phyloP scores from a whole-genome alignment of 2,329 filamentous ascomycete species.

The Fusarium secorum region DNA sequence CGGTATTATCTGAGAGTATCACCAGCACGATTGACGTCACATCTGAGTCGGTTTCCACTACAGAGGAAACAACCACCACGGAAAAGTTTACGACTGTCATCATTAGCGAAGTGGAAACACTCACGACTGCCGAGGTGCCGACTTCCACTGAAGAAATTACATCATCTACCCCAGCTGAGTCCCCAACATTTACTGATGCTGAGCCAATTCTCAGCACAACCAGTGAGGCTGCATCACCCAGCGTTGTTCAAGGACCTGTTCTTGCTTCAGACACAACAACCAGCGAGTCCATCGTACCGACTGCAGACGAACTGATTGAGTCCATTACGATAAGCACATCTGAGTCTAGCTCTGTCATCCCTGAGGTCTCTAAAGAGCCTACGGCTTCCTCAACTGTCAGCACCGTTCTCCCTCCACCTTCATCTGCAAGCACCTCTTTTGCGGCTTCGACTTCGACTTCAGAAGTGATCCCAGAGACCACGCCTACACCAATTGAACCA shows the following conservation, averaged over 20 bases:
- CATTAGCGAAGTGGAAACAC: not conserved
- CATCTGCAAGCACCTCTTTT: not conserved
- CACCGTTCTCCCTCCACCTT: fast-evolving
- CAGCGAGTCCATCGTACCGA: fast-evolving
- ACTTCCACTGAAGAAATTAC: not conserved
- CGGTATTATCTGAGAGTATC: not conserved
- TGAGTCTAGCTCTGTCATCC: too few species aligned
- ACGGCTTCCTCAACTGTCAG: not conserved
- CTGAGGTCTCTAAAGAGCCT: not conserved
- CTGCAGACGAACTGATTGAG: not conserved
- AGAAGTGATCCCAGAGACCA: not conserved
- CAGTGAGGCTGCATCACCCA: not conserved
- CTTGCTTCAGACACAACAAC: not conserved
- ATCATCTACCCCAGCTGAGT: not conserved
- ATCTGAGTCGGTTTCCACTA: not conserved
- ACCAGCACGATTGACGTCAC: not conserved
- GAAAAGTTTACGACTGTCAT: not conserved
- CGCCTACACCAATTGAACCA: not conserved
- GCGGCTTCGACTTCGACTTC: not conserved
- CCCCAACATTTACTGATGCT: fast-evolving
- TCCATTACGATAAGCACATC: not conserved
- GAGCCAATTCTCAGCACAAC: not conserved
- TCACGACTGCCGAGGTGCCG: fast-evolving
- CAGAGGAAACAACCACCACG: not conserved
- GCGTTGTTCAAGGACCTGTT: not conserved